These are phyloP conservation scores for Eimeria nieschulzi DNA, from an alignment of 169 alveolate species.

Conservation along the genomic window DNA sequence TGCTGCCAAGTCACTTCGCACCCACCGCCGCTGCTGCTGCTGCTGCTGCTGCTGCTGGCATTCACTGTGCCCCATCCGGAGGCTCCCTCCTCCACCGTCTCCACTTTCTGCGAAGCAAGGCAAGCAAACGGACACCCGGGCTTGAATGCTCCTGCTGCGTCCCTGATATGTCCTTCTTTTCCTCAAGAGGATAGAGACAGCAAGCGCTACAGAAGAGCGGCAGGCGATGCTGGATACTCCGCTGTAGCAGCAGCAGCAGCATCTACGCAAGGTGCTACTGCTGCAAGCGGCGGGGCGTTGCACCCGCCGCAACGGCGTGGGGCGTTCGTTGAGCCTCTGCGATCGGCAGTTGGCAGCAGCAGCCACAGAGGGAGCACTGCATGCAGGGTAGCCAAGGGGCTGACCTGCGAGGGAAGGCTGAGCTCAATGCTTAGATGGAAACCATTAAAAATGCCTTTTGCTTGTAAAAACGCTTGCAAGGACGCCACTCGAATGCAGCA, in stretches of 20 bases:
- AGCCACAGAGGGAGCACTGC: neutral
- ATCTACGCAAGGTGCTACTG: too few relatives aligned
- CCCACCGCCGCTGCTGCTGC: constrained; percentile 13
- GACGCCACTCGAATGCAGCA: constrained; percentile 28
- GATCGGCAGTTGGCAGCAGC: neutral
- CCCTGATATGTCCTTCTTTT: neutral
- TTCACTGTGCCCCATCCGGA: constrained; percentile 32
- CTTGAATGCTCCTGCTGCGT: neutral
- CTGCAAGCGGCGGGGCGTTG: too few relatives aligned
- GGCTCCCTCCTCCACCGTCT: neutral
- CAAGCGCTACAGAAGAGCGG: neutral
- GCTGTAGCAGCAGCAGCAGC: too few relatives aligned
- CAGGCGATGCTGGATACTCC: too few relatives aligned
- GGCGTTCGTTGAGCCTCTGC: too few relatives aligned
- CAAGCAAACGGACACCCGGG: too few relatives aligned
- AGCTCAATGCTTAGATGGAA: neutral
- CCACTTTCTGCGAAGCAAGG: constrained; percentile 31
- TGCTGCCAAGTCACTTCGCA: constrained; percentile 42
- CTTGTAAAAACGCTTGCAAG: constrained; percentile 16
- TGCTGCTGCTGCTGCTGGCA: constrained; percentile 23
- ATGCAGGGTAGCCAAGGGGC: neutral
- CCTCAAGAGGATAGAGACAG: neutral
- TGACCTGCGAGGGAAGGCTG: constrained; percentile 9
- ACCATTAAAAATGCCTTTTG: neutral
- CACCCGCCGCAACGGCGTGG: too few relatives aligned